Conservation (phyloP, 371 early-diverging fungal species). For the Mortierella sp. region DNA sequence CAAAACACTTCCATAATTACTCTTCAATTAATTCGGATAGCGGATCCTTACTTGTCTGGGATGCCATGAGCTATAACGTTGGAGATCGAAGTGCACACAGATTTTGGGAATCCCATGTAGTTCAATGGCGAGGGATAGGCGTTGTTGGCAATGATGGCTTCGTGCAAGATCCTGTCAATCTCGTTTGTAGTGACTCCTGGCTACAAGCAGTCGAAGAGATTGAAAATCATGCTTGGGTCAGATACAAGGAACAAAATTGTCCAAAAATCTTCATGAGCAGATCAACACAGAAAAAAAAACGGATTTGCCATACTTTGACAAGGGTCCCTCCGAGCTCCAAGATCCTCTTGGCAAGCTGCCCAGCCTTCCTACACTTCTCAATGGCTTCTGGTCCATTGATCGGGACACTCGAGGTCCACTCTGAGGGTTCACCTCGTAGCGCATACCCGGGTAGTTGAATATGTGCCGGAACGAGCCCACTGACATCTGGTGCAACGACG, state of each 20-base stretch:
- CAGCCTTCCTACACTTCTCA: constrained; percentile 75
- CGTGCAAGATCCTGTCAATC: constrained; percentile 81
- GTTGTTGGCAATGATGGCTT: constrained; percentile 71
- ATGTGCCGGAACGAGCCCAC: constrained; percentile 69
- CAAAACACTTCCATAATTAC: too few relatives aligned
- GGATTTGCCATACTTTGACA: constrained; percentile 46
- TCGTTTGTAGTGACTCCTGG: constrained; percentile 81
- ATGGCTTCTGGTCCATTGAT: constrained; percentile 67
- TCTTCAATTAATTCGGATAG: not conserved
- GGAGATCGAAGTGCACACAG: constrained; percentile 86
- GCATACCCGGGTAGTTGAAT: constrained; percentile 86
- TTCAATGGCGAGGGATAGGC: constrained; percentile 93
- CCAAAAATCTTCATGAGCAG: too few relatives aligned
- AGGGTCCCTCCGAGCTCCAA: constrained; percentile 65
- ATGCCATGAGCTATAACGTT: constrained; percentile 95
- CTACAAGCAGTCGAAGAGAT: constrained; percentile 22
- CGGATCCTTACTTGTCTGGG: constrained; percentile 75
- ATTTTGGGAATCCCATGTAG: constrained; percentile 89
- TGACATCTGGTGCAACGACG: constrained; percentile 39
- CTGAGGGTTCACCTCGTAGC: constrained; percentile 68
- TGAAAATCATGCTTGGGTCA: not conserved
- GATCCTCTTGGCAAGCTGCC: constrained; percentile 76
- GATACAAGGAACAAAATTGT: not conserved
- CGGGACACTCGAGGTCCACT: constrained; percentile 64
- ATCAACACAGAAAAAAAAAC: too few relatives aligned